Conservation (phyloP, 192 early-diverging fungal species). For the Entomortierella lignicola region DNA sequence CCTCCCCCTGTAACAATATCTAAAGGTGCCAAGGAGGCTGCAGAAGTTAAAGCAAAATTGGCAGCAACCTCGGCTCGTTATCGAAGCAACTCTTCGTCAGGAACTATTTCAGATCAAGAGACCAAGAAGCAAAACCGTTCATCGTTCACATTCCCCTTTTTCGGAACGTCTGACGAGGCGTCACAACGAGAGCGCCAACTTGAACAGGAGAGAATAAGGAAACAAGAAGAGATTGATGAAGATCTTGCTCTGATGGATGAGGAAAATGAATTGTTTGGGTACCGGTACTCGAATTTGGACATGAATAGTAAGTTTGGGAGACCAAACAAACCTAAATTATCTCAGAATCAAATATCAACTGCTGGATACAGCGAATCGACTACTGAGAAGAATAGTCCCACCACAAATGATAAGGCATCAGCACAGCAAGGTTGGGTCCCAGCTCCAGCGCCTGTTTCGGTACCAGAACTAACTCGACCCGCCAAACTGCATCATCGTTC, state of each 20-base stretch:
- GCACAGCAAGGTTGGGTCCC: neutral
- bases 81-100: constrained; percentile 9
- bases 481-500: constrained; percentile 43
- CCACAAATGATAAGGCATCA: neutral
- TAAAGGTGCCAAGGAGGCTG: constrained; percentile 23
- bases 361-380: neutral
- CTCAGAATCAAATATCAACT: neutral
- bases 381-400: neutral
- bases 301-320: neutral
- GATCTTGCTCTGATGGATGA: constrained; percentile 27
- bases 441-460: neutral
- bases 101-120: constrained; percentile 2
- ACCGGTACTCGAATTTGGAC: constrained; percentile 10
- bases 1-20: constrained; percentile 11
- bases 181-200: neutral
- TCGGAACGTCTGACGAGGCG: constrained; percentile 10
- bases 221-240: constrained; percentile 14
- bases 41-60: constrained; percentile 26
- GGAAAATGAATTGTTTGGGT: constrained; percentile 38
- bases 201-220: constrained; percentile 4
- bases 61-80: constrained; percentile 12
- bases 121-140: constrained; percentile 27
- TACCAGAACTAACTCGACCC: constrained; percentile 28
- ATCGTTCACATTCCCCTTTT: constrained; percentile 46
- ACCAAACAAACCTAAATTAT: neutral